Conservation (phyloP, 192 early-diverging fungal genomes). For the Linnemannia elongata region DNA sequence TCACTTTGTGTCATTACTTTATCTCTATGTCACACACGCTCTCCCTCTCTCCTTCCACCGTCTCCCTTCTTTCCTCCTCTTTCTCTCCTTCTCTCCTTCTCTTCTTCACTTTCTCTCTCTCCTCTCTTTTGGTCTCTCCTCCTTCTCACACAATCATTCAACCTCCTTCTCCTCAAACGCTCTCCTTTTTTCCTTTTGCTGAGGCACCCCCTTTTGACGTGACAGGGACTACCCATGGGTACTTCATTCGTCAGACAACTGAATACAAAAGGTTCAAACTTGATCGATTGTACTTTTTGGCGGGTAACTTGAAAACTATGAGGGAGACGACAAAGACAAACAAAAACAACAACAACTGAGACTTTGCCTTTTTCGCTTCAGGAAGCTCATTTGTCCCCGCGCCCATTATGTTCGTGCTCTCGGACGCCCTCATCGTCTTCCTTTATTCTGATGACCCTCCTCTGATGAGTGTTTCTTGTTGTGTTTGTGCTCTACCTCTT, state of each 20-base stretch:
- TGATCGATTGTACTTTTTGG: slow-evolving; percentile 5
- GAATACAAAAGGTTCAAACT: neutral
- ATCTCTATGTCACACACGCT: neutral
- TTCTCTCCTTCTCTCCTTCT: neutral
- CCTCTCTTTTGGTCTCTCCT: neutral
- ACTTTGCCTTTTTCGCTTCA: neutral
- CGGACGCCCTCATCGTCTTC: neutral
- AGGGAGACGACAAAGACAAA: neutral
- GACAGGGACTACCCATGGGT: neutral
- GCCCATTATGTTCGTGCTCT: neutral
- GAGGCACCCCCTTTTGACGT: slow-evolving; percentile 29
- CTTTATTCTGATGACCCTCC: neutral
- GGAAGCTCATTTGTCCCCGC: neutral
- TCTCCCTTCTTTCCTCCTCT: neutral
- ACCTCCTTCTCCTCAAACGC: slow-evolving; percentile 14
- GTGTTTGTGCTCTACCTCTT: neutral
- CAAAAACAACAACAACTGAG: neutral
- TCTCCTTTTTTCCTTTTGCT: neutral
- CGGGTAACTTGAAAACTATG: neutral
- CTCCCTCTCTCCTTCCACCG: neutral
- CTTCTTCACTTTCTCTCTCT: neutral
- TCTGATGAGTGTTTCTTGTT: neutral
- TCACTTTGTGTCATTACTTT: neutral
- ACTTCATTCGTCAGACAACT: neutral
- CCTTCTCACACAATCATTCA: no score